These are phyloP conservation scores for Claviceps sp. DNA, from an alignment of 2,329 filamentous ascomycete species.

Conservation along the genomic window DNA sequence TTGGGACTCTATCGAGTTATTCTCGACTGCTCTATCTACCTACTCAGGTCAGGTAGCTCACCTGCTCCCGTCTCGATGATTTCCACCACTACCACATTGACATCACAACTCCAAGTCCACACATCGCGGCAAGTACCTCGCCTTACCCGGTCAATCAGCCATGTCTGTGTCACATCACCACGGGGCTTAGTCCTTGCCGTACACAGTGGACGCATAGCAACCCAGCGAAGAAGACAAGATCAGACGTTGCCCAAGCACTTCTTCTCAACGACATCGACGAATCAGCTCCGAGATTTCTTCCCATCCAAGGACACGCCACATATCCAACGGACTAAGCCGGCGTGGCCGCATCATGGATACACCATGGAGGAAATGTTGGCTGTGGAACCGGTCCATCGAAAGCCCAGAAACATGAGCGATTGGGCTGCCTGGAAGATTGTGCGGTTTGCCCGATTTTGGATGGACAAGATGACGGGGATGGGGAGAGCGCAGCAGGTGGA, in stretches of 20 bases:
- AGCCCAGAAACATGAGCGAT: conserved; percentile 61
- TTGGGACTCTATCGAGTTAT: background rate
- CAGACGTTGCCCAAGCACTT: conserved; percentile 24
- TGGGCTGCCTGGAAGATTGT: conserved; percentile 66
- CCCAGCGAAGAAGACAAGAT: conserved; percentile 1
- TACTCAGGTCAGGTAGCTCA: background rate
- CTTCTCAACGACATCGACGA: conserved; percentile 37
- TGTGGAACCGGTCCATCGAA: conserved; percentile 64
- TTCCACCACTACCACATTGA: conserved; percentile 12
- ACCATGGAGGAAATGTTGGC: conserved; percentile 65
- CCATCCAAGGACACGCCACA: conserved; percentile 45
- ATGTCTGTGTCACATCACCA: conserved; percentile 4
- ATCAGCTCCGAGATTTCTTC: conserved; percentile 45
- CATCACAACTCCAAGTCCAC: conserved; percentile 9
- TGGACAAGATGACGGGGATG: conserved; percentile 69
- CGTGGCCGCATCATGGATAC: conserved; percentile 63
- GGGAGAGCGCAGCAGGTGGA: conserved; percentile 57
- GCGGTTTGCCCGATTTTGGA: conserved; percentile 60
- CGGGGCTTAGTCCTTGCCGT: conserved; percentile 3
- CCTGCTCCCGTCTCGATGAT: conserved; percentile 12
- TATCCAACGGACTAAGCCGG: conserved; percentile 48
- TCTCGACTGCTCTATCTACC: background rate
- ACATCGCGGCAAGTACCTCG: conserved; percentile 12
- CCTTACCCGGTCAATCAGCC: conserved; percentile 8
- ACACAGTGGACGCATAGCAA: conserved; percentile 7